Conservation (phyloP, 176 grass and related monocot species). For the Secale cereale region DNA sequence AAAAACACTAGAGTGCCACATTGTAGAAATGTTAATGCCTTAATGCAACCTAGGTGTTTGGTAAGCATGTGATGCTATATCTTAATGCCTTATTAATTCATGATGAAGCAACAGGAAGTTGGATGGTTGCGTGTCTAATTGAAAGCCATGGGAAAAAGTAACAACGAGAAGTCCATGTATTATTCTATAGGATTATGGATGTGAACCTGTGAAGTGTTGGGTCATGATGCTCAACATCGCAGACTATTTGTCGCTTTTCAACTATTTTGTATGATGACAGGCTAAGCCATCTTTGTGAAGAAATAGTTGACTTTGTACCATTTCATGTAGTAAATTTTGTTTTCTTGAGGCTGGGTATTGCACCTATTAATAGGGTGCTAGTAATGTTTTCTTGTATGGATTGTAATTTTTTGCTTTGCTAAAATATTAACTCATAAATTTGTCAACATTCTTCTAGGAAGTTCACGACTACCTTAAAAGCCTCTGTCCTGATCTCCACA, state of each 20-base stretch:
- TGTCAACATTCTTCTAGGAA: constrained; percentile 47
- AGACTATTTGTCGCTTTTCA: neutral
- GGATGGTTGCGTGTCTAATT: neutral
- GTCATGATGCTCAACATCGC: neutral
- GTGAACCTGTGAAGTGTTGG: neutral
- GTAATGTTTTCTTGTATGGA: constrained; percentile 1
- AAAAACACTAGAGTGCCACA: neutral
- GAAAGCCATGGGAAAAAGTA: neutral
- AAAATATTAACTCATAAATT: constrained; percentile 1
- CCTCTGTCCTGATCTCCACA: constrained; percentile 95
- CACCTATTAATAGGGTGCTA: constrained; percentile 9
- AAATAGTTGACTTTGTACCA: neutral
- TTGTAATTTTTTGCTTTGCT: neutral
- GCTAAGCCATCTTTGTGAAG: neutral
- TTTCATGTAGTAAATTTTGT: constrained; percentile 12
- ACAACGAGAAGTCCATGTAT: neutral
- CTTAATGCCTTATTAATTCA: neutral
- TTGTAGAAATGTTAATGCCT: constrained; percentile 13
- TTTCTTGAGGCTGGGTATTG: neutral
- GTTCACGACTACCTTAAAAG: constrained; percentile 97
- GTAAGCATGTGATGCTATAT: neutral
- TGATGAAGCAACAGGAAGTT: constrained; percentile 8
- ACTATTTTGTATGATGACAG: constrained; percentile 1
- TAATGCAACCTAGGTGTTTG: constrained; percentile 1
- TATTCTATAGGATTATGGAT: neutral